Base-by-base conservation (phyloP, 75 land plant species). In the Cryptomeria japonica region DNA sequence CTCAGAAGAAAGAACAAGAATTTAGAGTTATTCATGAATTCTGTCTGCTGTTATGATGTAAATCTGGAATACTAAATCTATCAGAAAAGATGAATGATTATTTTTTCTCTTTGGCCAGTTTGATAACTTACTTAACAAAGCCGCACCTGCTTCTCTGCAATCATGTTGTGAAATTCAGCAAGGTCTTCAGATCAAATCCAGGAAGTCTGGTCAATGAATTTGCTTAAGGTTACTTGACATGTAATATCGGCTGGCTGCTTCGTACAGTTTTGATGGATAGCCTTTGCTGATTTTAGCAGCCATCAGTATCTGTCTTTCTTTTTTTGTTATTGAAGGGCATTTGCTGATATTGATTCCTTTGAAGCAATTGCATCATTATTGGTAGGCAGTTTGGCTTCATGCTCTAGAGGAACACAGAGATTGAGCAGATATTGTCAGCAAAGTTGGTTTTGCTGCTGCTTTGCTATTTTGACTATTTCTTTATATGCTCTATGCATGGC, bases 341-440 rank as follows among this genome's bases (percentile, higher is more conserved):
- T 64, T 25, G 77, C 77, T 75, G 37, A 75, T 75, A 14, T 75
- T 75, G 37, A 75, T 75, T 75, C 77, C 77, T 75, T 75, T 75
- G 37, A 75, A 75, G 77, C 77, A 75, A 75, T 75, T 75, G 37
- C 77, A 75, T 75, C 2, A 64, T 7, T 34, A 34, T 75, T 32
- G 77, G 77, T 75, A 75, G 77, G 77, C 77, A 75, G 77, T 75
- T 31, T 75, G 37, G 77, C 77, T 75, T 64, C 70, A 22, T 25
- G 70, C 28, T 64, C 70, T 64, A 64, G 70, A 64, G 38, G 37
- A 75, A 75, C 37, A 31, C 34, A 9, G 37, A 75, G 37, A 75
- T 75, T 34, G 13, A 13, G 16, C 77, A 3, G 77, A 34, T 34
- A 34, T 31, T 11, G 16, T 75, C 77, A 32, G 77, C 37, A 75